Evolutionary conservation across 345 rosid genomes (phyloP), one percentile per base, ranked within the genome.

Genomic region (Camelina hispida): DNA sequence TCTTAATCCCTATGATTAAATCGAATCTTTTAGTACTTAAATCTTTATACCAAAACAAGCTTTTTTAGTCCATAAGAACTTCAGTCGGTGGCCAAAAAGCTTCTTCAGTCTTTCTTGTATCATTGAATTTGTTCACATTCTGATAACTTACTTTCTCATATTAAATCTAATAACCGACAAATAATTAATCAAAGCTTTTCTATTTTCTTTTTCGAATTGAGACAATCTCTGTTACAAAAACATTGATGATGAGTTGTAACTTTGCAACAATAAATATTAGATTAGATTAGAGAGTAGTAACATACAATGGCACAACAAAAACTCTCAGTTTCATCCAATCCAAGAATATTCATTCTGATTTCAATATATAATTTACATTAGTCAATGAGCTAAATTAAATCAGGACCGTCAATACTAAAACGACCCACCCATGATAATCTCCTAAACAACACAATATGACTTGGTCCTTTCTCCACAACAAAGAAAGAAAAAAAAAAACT

Each of bases 361-460:
- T 63, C 23, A 48, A 34, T 6, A n/a, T n/a, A 10, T 11, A 25
- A 59, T 69, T 54, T 76, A 76, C 75, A 69, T 6, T 4, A 44
- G 69, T 69, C 75, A 76, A 76, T 59, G 59, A 62, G 71, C 38
- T 70, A 70, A 47, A 70, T 62, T 42, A 59, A 48, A 66, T 66
- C 56, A 76, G 60, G 72, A 72, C 83, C 80, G 74, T 66, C 72
- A 25, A 56, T 61, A 16, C 62, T 48, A 9, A 9, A 77, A n/a
- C 4, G 40, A 74, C 9, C 7, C 37, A 28, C 10, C 54, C 55
- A 65, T 10, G 69, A 52, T 62, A 77, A 64, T 57, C 62, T 44
- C 75, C 30, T 34, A 34, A 34, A 32, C 35, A 8, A 11, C 17
- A 22, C 40, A 59, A 43, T n/a, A n/a, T 28, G 69, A 56, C 42